These are phyloP conservation scores for Bertia moriformis DNA, from an alignment of 2,329 filamentous ascomycete genomes.

Conservation along the genomic window DNA sequence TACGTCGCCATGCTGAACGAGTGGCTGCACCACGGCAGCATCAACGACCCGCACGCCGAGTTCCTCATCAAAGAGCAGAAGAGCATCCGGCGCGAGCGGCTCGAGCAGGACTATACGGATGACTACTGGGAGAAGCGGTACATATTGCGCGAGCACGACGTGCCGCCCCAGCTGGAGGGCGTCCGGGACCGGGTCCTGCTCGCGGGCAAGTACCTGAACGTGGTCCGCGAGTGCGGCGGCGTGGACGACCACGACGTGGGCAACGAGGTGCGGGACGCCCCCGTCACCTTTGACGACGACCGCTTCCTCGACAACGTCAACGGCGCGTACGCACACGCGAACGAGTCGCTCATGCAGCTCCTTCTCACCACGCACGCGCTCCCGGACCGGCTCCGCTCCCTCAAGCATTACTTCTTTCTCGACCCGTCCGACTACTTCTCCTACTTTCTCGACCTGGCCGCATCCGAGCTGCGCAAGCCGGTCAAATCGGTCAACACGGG, in stretches of 20 bases:
- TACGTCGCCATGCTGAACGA: constrained; percentile 99
- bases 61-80: constrained; percentile 93
- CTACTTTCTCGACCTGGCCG: constrained; percentile 84
- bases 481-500: constrained; percentile 78
- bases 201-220: constrained; percentile 96
- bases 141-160: constrained; percentile 77
- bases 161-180: constrained; percentile 78
- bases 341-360: constrained; percentile 79
- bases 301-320: constrained; percentile 94
- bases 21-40: constrained; percentile 91
- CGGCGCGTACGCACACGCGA: constrained; percentile 84
- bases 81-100: constrained; percentile 75
- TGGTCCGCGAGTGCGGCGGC: constrained; percentile 90
- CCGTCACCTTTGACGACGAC: constrained; percentile 77
- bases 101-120: constrained; percentile 94
- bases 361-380: constrained; percentile 86
- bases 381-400: constrained; percentile 69
- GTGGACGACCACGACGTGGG: constrained; percentile 92
- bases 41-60: constrained; percentile 84
- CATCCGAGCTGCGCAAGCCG: constrained; percentile 79
- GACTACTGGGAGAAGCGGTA: constrained; percentile 99
- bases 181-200: constrained; percentile 90
- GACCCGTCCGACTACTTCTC: constrained; percentile 96
- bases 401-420: constrained; percentile 98
- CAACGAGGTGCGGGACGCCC: constrained; percentile 73